A percentile compares a stretch with the other conserved stretches of the same genome.
phyloP scores from a whole-genome alignment of 2,329 filamentous ascomycete species.

The Fusarium musae region DNA sequence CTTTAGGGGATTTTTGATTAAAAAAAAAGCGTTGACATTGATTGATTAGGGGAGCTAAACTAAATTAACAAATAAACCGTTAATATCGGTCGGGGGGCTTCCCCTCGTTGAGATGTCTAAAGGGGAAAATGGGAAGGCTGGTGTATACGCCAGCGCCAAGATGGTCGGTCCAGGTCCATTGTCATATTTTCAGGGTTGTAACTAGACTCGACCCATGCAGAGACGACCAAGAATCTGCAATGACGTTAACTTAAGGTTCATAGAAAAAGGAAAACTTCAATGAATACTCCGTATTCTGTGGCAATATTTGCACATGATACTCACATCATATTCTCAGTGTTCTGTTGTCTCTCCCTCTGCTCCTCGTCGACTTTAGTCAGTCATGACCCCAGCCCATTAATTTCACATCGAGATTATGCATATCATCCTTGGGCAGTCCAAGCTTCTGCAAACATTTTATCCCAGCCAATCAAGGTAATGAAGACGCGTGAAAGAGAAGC shows the following conservation, averaged over 20 bases:
- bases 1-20: not conserved
- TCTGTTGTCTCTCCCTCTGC: not conserved
- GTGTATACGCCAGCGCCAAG: conserved; percentile 18
- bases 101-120: conserved; percentile 22
- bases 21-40: conserved; percentile 7
- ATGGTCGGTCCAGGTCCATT: not conserved
- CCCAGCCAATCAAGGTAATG: not conserved
- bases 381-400: not conserved
- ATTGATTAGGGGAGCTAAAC: conserved; percentile 20
- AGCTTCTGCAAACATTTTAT: not conserved
- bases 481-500: not conserved
- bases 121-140: conserved; percentile 30
- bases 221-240: not conserved
- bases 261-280: not conserved
- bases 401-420: conserved; percentile 4
- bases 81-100: conserved; percentile 20
- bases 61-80: conserved; percentile 8
- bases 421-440: not conserved
- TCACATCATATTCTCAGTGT: not conserved
- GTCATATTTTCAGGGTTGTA: conserved; percentile 5
- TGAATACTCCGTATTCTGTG: not conserved
- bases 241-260: conserved; percentile 18
- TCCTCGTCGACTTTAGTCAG: not conserved
- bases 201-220: not conserved
- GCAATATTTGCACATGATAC: not conserved